Evolutionary conservation across 768 basidiomycete genomes (phyloP), one percentile per base, ranked within the genome.

Genomic region (Antrodiella citrinella): DNA sequence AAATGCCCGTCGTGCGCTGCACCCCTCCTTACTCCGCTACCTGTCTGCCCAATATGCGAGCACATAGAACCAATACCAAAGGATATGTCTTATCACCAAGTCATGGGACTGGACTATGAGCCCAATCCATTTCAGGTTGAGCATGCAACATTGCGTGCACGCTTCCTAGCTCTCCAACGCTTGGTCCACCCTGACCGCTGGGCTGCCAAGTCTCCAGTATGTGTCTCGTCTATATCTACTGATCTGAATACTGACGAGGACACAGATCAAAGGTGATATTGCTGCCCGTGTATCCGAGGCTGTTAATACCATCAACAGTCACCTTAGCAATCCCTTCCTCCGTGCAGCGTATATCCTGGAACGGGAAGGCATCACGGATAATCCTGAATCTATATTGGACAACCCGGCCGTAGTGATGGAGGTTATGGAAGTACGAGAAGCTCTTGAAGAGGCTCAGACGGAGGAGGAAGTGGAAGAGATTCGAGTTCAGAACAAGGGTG

Each of bases 161-260:
- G 76, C 23, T 94, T 91, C 63, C 70, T 86, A 26, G 69, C 75
- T 43, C 78, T 86, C 2, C 93, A 95, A 61, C 73, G 80, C 19
- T 69, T 79, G 19, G 82, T 89, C 47, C 93, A 97, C 69, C 93
- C 93, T 0, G 93, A 97, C 63, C 74, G 81, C 11, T 95, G 88
- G 85, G 76, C 81, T 26, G 76, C 80, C 24, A 75, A 78, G 59
- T 80, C 81, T 50, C 65, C 75, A 52, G 87, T 86, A 55, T 48
- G 66, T 60, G 65, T 4, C 30, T 35, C 30, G 30, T 35, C 30
- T 35, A 35, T 15, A 35, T 15, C n/a, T 15, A 35, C 7, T 35
- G 7, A 35, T 35, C 7, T 35, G n/a, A n/a, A n/a, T n/a, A n/a
- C n/a, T n/a, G 30, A 7, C 30, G 30, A 35, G 15, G 30, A 35